Conservation (phyloP, 75 land plant species). For the Sequoiadendron giganteum region DNA sequence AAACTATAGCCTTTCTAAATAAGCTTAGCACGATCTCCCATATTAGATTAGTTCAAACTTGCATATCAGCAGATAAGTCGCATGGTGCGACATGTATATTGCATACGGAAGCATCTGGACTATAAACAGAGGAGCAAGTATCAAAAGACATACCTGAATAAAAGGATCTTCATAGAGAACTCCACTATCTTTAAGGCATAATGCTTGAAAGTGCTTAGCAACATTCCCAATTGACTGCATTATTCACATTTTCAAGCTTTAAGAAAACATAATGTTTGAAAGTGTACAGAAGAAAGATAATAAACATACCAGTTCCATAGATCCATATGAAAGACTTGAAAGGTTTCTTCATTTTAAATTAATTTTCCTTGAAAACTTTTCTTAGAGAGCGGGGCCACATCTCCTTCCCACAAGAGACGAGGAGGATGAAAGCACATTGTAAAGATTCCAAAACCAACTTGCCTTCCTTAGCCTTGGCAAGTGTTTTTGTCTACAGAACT, state of each 20-base stretch:
- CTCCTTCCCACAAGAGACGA: neutral
- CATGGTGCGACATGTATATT: neutral
- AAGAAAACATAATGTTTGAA: too few relatives aligned
- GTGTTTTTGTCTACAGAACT: too few relatives aligned
- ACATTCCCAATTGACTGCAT: slow-evolving; percentile 85
- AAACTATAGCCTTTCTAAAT: neutral
- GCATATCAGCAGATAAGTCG: neutral
- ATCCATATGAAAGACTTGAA: too few relatives aligned
- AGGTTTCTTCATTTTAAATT: neutral
- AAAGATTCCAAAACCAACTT: too few relatives aligned
- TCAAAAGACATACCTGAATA: slow-evolving; percentile 66
- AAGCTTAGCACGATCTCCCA: neutral
- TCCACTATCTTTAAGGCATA: slow-evolving; percentile 93
- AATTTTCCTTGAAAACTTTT: neutral
- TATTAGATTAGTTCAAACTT: neutral
- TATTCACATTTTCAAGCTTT: neutral
- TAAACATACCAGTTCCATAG: too few relatives aligned
- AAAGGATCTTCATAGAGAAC: slow-evolving; percentile 94
- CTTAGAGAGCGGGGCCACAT: neutral
- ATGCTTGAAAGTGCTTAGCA: slow-evolving; percentile 64
- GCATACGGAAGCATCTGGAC: neutral
- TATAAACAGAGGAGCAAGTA: neutral
- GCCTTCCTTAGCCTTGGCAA: too few relatives aligned
- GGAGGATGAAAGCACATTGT: too few relatives aligned
- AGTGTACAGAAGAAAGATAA: too few relatives aligned